Evolutionary conservation across 2,329 filamentous ascomycete species (phyloP).

Genomic region (Phoma sp.): DNA sequence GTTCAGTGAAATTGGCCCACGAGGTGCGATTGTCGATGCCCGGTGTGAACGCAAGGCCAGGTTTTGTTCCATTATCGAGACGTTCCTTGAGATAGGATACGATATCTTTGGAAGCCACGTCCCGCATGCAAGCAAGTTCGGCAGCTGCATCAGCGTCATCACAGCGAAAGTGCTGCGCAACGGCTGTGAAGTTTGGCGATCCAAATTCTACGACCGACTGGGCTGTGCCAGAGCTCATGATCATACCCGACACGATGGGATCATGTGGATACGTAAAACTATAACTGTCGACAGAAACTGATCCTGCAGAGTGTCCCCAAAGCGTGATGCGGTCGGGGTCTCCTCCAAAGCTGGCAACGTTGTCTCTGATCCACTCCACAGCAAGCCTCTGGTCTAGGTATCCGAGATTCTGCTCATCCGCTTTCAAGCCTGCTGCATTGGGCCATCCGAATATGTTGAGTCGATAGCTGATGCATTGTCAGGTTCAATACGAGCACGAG

Average conservation of each 20-base stretch:
- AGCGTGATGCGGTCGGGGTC: conserved; percentile 48
- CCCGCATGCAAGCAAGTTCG: conserved; percentile 48
- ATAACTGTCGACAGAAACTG: conserved; percentile 55
- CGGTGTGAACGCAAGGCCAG: conserved; percentile 33
- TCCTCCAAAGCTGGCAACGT: conserved; percentile 46
- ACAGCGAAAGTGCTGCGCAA: conserved; percentile 47
- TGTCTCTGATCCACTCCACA: conserved; percentile 49
- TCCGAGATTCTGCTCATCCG: conserved; percentile 45
- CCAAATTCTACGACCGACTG: conserved; percentile 10
- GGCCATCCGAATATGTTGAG: conserved; percentile 52
- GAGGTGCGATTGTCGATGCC: conserved; percentile 37
- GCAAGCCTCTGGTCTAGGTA: conserved; percentile 48
- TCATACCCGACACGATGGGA: conserved; percentile 50
- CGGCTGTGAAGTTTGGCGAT: conserved; percentile 48
- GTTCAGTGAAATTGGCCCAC: conserved; percentile 45
- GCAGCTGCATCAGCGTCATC: conserved; percentile 15
- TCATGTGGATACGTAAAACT: conserved; percentile 56
- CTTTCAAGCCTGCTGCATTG: conserved; percentile 38
- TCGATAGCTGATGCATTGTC: conserved; percentile 31
- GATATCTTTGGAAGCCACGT: conserved; percentile 35
- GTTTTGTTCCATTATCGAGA: conserved; percentile 28
- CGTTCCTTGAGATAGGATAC: conserved; percentile 40
- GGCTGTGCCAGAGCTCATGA: conserved; percentile 32
- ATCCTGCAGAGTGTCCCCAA: conserved; percentile 49
- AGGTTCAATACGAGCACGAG: neutral